These are phyloP conservation scores for Lobosporangium transversale DNA, from an alignment of 192 early-diverging fungal genomes.

Conservation along the genomic window DNA sequence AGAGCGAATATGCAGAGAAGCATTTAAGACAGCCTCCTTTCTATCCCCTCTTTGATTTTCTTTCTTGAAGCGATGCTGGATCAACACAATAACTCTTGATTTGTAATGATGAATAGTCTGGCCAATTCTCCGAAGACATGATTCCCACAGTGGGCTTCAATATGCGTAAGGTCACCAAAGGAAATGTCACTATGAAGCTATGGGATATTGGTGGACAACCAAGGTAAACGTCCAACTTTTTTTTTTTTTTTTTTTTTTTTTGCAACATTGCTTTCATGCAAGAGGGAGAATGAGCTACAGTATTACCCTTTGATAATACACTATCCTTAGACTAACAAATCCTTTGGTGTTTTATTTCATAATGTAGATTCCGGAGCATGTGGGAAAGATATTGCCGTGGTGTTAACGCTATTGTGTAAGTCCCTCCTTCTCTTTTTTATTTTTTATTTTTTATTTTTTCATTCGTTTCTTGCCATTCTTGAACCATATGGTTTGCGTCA, in stretches of 20 bases:
- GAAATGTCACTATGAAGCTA: slow-evolving; percentile 97
- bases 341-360: background rate
- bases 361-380: slow-evolving; percentile 90
- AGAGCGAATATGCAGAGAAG: too few species aligned
- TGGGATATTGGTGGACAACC: slow-evolving; percentile 99
- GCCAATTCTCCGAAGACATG: slow-evolving; percentile 86
- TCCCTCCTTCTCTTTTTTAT: background rate
- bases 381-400: slow-evolving; percentile 91
- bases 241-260: background rate
- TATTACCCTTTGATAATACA: too few species aligned
- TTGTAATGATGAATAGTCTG: too few species aligned
- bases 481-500: too few species aligned
- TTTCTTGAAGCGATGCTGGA: too few species aligned
- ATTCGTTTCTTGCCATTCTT: too few species aligned
- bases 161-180: slow-evolving; percentile 95
- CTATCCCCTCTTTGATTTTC: too few species aligned
- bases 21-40: too few species aligned
- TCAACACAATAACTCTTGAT: too few species aligned
- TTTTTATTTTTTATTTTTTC: too few species aligned
- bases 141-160: slow-evolving; percentile 99
- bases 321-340: too few species aligned
- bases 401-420: slow-evolving; percentile 97
- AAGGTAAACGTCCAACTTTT: slow-evolving; percentile 7
- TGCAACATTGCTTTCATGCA: background rate
- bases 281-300: too few species aligned